These are phyloP conservation scores for Erodium texanum DNA, from an alignment of 441 rosid genomes.

Conservation along the genomic window DNA sequence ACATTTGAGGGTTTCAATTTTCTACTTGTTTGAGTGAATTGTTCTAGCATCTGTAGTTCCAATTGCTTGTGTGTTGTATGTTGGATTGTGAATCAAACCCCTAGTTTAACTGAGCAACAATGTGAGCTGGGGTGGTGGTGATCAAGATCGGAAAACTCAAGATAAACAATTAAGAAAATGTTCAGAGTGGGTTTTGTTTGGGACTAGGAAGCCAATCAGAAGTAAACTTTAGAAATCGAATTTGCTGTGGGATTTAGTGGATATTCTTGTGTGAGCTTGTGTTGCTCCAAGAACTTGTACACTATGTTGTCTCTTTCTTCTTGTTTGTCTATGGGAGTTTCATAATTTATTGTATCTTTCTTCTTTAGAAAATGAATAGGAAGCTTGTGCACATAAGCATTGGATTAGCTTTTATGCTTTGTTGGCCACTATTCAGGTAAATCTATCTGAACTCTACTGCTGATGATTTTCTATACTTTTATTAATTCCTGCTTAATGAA, in stretches of 20 bases:
- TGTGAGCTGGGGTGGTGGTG: too few relatives aligned
- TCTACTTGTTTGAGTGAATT: neutral
- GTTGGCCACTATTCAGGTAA: slow-evolving; percentile 89
- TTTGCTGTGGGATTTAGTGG: neutral
- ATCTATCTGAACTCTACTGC: slow-evolving; percentile 11
- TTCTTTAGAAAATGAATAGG: slow-evolving; percentile 61
- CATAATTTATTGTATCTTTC: slow-evolving; percentile 9
- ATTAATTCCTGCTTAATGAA: slow-evolving; percentile 11
- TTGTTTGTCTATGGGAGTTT: slow-evolving; percentile 7
- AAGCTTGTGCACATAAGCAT: slow-evolving; percentile 82
- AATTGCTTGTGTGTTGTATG: neutral
- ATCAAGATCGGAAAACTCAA: too few relatives aligned
- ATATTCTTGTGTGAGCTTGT: neutral
- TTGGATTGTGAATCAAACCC: neutral
- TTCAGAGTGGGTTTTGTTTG: neutral
- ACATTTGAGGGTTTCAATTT: neutral
- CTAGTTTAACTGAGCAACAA: neutral
- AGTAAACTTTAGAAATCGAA: neutral
- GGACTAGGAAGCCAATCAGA: neutral
- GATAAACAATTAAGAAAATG: neutral
- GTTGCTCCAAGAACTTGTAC: neutral
- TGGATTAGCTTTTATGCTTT: slow-evolving; percentile 79
- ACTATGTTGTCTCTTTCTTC: neutral
- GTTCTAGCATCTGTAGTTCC: too few relatives aligned
- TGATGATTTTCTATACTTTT: slow-evolving; percentile 2